Evolutionary conservation across 306 rosid species (phyloP).

Genomic region (Cicer bijugum): DNA sequence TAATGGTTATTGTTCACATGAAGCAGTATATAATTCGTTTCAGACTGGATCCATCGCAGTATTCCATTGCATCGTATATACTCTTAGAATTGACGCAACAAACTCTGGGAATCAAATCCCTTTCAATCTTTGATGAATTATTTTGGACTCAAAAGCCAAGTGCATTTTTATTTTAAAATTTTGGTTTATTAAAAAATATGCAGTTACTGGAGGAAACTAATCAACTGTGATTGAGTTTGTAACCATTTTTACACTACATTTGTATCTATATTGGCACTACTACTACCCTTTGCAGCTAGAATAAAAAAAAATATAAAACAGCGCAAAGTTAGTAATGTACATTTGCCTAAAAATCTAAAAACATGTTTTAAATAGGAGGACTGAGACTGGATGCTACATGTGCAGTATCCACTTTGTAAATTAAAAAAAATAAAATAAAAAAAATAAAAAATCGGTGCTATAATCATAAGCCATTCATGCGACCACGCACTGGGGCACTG

Average conservation of each 20-base stretch:
- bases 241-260: constrained; percentile 46
- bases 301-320: constrained; percentile 30
- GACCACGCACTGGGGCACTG: constrained; percentile 44
- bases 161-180: not conserved
- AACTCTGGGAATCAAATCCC: not conserved
- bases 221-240: constrained; percentile 27
- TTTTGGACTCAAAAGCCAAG: not conserved
- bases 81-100: not conserved
- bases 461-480: constrained; percentile 37
- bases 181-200: not conserved
- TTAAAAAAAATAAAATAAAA: too few relatives aligned
- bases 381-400: constrained; percentile 36
- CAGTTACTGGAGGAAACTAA: not conserved
- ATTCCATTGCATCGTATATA: not conserved
- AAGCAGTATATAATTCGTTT: not conserved
- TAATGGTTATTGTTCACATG: not conserved
- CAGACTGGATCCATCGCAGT: not conserved
- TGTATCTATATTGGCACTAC: constrained; percentile 14
- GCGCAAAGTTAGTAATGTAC: constrained; percentile 27
- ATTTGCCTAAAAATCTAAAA: constrained; percentile 42
- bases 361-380: constrained; percentile 35
- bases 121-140: not conserved
- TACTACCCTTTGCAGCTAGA: constrained; percentile 43
- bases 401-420: constrained; percentile 14
- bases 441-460: not conserved